Percentiles rank a stretch among this genome's conserved stretches.
Conservation (phyloP, 2,329 filamentous ascomycete genomes). For the Trichoderma cornu-damae region DNA sequence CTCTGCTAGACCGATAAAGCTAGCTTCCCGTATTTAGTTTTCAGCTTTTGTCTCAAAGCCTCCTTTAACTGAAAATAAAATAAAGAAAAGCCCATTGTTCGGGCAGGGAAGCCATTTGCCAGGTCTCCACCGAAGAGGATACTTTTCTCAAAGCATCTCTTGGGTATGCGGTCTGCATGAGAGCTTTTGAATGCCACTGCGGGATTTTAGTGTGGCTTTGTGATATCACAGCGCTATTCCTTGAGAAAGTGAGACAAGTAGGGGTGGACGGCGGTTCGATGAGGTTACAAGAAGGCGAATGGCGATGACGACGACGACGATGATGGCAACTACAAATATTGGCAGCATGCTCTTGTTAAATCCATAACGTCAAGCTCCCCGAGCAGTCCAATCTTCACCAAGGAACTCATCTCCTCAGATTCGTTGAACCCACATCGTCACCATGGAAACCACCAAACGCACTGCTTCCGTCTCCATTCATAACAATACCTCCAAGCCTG, state of each 20-base stretch:
- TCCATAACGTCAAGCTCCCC: too few relatives aligned
- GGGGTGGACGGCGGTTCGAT: background rate
- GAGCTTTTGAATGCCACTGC: background rate
- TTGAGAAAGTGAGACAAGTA: background rate
- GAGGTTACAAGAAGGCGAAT: background rate
- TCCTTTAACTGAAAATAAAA: too few relatives aligned
- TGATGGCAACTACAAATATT: background rate
- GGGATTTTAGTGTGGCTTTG: background rate
- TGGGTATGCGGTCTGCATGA: background rate
- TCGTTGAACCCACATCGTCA: too few relatives aligned
- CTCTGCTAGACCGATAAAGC: background rate
- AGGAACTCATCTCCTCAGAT: background rate
- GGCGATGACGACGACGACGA: background rate
- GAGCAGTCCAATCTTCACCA: too few relatives aligned
- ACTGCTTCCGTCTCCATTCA: constrained; percentile 17
- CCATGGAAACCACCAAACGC: background rate
- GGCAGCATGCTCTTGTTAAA: too few relatives aligned
- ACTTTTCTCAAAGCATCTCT: background rate
- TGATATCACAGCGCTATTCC: background rate
- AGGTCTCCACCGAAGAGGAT: background rate
- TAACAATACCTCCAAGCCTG: constrained; percentile 19
- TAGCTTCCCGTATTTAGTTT: background rate
- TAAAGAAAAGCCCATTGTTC: background rate
- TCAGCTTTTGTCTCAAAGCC: background rate
- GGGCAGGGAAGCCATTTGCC: background rate